A percentile compares a stretch with the other conserved stretches of the same genome.
These are phyloP conservation scores for Pelargonium nanum DNA, from an alignment of 345 rosid species.

Conservation along the genomic window DNA sequence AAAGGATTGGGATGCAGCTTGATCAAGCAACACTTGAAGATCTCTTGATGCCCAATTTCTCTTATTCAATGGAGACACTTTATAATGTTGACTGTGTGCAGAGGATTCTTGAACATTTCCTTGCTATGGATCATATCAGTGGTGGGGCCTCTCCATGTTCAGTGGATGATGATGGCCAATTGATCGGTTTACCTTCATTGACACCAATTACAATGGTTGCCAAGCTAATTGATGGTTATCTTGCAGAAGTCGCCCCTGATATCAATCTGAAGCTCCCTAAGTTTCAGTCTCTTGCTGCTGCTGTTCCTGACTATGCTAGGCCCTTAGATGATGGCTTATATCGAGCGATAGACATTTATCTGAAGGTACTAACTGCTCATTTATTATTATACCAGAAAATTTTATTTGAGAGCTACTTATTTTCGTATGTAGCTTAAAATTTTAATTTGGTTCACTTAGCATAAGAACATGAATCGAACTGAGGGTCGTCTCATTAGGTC, in stretches of 20 bases:
- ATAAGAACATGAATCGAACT: not conserved
- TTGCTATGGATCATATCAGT: slow-evolving; percentile 65
- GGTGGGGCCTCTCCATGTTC: slow-evolving; percentile 78
- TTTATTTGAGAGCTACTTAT: no score
- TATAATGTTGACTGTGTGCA: slow-evolving; percentile 89
- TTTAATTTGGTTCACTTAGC: no score
- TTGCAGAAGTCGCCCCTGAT: slow-evolving; percentile 97
- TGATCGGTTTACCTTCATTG: slow-evolving; percentile 69
- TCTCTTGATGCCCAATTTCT: slow-evolving; percentile 88
- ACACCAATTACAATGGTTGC: slow-evolving; percentile 81
- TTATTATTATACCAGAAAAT: no score
- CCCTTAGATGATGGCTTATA: slow-evolving; percentile 91
- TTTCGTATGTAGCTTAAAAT: no score
- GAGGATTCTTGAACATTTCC: slow-evolving; percentile 75
- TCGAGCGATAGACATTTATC: slow-evolving; percentile 86
- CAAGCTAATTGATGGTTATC: slow-evolving; percentile 92
- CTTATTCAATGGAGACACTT: slow-evolving; percentile 79
- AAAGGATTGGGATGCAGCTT: slow-evolving; percentile 88
- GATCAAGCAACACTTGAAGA: slow-evolving; percentile 90
- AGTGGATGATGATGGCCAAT: slow-evolving; percentile 71
- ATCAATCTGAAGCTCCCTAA: slow-evolving; percentile 83
- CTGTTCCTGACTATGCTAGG: slow-evolving; percentile 85
- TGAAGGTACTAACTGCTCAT: slow-evolving; percentile 49
- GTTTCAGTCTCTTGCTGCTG: slow-evolving; percentile 83
- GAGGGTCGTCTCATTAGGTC: not conserved